A percentile compares a stretch with the other conserved stretches of the same genome.
These are phyloP conservation scores for Heliocybe sulcata DNA, from an alignment of 1,284 basidiomycete genomes.

Conservation along the genomic window DNA sequence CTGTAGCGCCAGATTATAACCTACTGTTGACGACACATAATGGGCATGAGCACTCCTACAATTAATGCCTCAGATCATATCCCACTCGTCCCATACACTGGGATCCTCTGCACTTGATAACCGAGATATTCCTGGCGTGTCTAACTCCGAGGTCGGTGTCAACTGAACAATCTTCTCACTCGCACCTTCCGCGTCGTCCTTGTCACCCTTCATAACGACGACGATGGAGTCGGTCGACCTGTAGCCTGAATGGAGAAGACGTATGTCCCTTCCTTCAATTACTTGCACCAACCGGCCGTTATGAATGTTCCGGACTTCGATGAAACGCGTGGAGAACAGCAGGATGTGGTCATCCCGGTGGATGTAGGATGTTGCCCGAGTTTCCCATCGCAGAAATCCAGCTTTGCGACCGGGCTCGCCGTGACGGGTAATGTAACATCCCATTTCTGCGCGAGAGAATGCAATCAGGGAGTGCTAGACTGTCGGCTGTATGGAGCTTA, in stretches of 20 bases:
- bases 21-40: not conserved
- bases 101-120: conserved; percentile 21
- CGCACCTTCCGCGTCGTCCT: conserved; percentile 43
- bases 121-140: conserved; percentile 21
- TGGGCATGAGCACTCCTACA: too few relatives aligned
- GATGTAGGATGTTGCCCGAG: conserved; percentile 50
- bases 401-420: conserved; percentile 54
- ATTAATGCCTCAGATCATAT: conserved; percentile 35
- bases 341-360: conserved; percentile 55
- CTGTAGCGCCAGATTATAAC: not conserved
- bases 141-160: conserved; percentile 56
- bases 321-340: conserved; percentile 63
- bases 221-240: conserved; percentile 42
- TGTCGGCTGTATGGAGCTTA: conserved; percentile 23
- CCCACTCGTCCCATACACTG: conserved; percentile 65
- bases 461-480: not conserved
- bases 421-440: conserved; percentile 65
- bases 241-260: conserved; percentile 46
- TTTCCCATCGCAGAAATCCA: conserved; percentile 71
- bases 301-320: conserved; percentile 59
- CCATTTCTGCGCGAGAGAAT: conserved; percentile 31
- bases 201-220: conserved; percentile 49
- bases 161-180: conserved; percentile 63
- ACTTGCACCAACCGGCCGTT: conserved; percentile 68
- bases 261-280: conserved; percentile 60